Conservation (phyloP, 306 rosid genomes). For the Quercus bicolor region DNA sequence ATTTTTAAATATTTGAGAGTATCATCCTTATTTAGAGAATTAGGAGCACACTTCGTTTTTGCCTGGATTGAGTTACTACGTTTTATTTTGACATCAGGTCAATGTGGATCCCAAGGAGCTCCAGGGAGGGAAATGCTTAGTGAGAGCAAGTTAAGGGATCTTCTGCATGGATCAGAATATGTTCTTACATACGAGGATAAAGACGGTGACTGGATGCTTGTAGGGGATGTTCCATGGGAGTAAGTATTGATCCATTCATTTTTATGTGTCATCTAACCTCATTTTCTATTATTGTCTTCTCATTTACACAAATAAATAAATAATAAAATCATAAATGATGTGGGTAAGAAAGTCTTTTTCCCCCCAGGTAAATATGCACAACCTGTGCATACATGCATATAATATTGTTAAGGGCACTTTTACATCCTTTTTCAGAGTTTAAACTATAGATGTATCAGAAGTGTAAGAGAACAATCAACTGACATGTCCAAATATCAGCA, state of each 20-base stretch:
- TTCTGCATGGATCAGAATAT: conserved; percentile 88
- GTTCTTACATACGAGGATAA: conserved; percentile 90
- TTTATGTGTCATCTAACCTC: not conserved
- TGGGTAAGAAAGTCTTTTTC: not conserved
- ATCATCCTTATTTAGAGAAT: not conserved
- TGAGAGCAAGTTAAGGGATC: conserved; percentile 94
- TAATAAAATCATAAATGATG: not conserved
- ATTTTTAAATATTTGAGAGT: not conserved
- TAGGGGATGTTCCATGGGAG: conserved; percentile 99
- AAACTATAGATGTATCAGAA: no score
- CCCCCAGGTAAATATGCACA: not conserved
- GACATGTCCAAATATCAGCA: not conserved
- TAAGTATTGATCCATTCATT: conserved; percentile 38
- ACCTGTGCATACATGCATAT: not conserved
- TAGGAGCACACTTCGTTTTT: conserved; percentile 1
- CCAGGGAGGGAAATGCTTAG: conserved; percentile 70
- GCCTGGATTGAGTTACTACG: conserved; percentile 19
- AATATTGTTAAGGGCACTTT: not conserved
- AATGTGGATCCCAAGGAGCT: conserved; percentile 82
- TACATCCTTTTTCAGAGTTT: no score
- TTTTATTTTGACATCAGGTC: conserved; percentile 54
- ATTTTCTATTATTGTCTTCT: not conserved
- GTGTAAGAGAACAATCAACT: no score
- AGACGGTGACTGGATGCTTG: conserved; percentile 99
- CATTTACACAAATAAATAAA: not conserved